Evolutionary conservation across 441 rosid genomes (phyloP).

Genomic region (Daphne laureola): DNA sequence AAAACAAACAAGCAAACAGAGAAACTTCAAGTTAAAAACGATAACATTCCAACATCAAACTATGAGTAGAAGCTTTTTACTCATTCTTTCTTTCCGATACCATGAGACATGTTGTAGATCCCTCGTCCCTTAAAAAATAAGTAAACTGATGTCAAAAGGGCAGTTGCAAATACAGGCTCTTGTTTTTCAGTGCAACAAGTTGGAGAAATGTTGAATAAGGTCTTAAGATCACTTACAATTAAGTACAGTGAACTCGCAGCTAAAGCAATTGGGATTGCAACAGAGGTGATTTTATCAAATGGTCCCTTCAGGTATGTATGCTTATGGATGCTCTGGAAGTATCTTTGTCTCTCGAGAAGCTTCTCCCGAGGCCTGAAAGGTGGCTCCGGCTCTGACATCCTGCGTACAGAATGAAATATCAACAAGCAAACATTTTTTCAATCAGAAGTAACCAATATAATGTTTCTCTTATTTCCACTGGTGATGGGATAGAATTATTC

Average conservation of each 20-base stretch:
- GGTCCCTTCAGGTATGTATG: conserved; percentile 60
- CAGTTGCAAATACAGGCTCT: too few species aligned
- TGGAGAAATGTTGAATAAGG: background rate
- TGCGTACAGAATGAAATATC: conserved; percentile 7
- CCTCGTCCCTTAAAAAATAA: conserved; percentile 60
- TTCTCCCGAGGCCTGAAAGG: conserved; percentile 62
- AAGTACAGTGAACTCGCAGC: conserved; percentile 34
- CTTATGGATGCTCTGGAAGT: conserved; percentile 43
- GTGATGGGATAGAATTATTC: too few species aligned
- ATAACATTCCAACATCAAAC: conserved; percentile 18
- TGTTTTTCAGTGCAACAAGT: too few species aligned
- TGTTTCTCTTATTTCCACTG: too few species aligned
- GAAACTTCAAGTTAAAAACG: conserved; percentile 3
- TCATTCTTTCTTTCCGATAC: conserved; percentile 91
- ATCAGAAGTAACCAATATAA: too few species aligned
- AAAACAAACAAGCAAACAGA: too few species aligned
- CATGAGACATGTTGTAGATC: conserved; percentile 83
- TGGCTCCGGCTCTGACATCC: conserved; percentile 38
- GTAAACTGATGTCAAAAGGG: conserved; percentile 1
- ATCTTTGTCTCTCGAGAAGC: conserved; percentile 45
- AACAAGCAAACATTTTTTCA: too few species aligned
- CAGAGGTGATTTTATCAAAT: conserved; percentile 49
- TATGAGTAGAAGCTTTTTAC: background rate
- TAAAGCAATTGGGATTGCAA: conserved; percentile 52
- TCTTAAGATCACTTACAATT: conserved; percentile 34